Conservation (phyloP, 306 rosid species). For the Corylus avellana region DNA sequence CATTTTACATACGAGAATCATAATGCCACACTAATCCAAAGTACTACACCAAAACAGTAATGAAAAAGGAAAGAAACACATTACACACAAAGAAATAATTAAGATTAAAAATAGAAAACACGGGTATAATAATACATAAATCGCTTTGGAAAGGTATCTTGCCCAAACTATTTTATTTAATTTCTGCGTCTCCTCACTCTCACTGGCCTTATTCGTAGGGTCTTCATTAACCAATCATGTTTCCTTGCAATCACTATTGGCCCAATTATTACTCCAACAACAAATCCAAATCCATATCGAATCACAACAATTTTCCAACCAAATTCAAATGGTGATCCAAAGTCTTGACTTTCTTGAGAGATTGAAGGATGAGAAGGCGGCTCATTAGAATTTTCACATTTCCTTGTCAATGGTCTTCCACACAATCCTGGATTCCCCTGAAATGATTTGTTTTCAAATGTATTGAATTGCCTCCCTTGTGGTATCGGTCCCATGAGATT, state of each 20-base stretch:
- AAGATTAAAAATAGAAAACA: too few relatives aligned
- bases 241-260: background rate
- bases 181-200: too few relatives aligned
- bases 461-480: slow-evolving; percentile 5
- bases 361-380: background rate
- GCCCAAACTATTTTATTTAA: too few relatives aligned
- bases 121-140: too few relatives aligned
- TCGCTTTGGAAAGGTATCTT: too few relatives aligned
- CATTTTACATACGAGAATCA: too few relatives aligned
- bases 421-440: slow-evolving; percentile 20
- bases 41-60: too few relatives aligned
- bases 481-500: background rate
- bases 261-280: background rate
- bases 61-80: too few relatives aligned
- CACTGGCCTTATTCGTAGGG: background rate
- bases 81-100: too few relatives aligned
- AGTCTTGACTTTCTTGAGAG: slow-evolving; percentile 1
- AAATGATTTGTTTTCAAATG: slow-evolving; percentile 13
- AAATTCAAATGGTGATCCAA: background rate
- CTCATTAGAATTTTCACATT: slow-evolving; percentile 14
- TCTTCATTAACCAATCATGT: background rate
- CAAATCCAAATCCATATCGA: slow-evolving; percentile 11
- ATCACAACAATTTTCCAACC: slow-evolving; percentile 18
- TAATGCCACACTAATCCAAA: too few relatives aligned
- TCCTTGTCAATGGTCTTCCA: slow-evolving; percentile 14